Conservation (phyloP, 768 basidiomycete species). For the Cystobasidium ongulense region DNA sequence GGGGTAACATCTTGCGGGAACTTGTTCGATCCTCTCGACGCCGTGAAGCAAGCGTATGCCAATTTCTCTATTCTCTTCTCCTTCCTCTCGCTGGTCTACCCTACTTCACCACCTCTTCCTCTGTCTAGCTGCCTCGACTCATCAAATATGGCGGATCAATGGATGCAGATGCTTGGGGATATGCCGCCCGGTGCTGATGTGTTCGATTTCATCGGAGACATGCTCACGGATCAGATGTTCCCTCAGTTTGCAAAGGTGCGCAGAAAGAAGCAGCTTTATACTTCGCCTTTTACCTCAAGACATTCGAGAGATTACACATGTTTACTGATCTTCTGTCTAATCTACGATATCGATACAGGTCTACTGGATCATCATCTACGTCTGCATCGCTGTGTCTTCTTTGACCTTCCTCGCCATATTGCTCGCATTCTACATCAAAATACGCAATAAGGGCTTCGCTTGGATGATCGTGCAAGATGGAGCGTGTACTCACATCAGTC, state of each 20-base stretch:
- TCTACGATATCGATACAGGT: not conserved
- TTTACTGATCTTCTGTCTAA: not conserved
- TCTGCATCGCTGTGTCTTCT: not conserved
- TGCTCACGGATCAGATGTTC: not conserved
- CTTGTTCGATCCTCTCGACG: not conserved
- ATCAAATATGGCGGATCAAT: not conserved
- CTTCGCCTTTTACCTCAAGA: too few species aligned
- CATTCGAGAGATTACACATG: not conserved
- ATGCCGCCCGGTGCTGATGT: not conserved
- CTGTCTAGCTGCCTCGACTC: not conserved
- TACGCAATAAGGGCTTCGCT: not conserved
- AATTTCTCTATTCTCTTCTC: not conserved
- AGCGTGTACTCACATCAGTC: not conserved
- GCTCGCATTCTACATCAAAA: not conserved
- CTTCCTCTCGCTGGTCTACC: too few species aligned
- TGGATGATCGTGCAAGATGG: constrained; percentile 4
- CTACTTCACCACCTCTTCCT: not conserved
- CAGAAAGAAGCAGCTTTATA: too few species aligned
- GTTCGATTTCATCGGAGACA: not conserved
- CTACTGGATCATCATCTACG: not conserved
- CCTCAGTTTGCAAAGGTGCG: not conserved
- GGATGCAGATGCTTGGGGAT: not conserved
- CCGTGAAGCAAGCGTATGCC: too few species aligned
- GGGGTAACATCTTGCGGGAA: too few species aligned
- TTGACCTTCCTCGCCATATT: not conserved